Evolutionary conservation across 352 stramenopile species (phyloP), one percentile per base, ranked within the genome.

Genomic region (Globisporangium echinulatum): DNA sequence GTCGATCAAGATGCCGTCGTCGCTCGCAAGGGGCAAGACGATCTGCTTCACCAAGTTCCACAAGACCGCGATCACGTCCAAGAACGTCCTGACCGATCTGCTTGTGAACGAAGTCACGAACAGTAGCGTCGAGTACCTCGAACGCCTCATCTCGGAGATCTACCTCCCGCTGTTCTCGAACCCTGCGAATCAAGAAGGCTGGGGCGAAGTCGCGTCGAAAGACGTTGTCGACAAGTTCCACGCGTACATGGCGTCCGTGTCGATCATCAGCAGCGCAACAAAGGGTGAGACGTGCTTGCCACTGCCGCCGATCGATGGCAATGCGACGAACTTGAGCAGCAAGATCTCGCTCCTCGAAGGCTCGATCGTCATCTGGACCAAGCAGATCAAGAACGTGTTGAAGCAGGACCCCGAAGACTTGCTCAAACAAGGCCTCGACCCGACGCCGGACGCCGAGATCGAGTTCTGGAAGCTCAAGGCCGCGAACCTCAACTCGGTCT

Each of bases 301-400:
- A 0, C 79, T 99, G 62, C 97, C 97, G 9, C 93, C 93, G 0
- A 79, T 96, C 2, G 88, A 97, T 19, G 82, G 80, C 10, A 89
- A 94, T 42, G 79, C 83, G 0, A 80, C 75, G 7, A 90, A 87
- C 47, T 33, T 89, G 50, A 89, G 83, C 63, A 98, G 95, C 67
- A 94, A 96, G 42, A 97, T 99, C 60, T 97, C 95, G 11, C 71
- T 99, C n/a, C 77, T 99, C 0, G 97, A 99, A 74, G 90, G 93
- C 5, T 97, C 96, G 44, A 98, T 99, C 58, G 96, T 99, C 52
- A 99, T 96, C 1, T 99, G 97, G 97, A 99, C 96, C 40, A 99
- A 99, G 69, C 96, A 99, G 74, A 99, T 99, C 69, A 99, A 99
- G 70, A 97, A 94, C 64, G 92, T 99, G 3, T 75, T 99, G 25